These are phyloP conservation scores for Dactylellina haptotyla DNA, from an alignment of 2,329 filamentous ascomycete genomes.

Conservation along the genomic window DNA sequence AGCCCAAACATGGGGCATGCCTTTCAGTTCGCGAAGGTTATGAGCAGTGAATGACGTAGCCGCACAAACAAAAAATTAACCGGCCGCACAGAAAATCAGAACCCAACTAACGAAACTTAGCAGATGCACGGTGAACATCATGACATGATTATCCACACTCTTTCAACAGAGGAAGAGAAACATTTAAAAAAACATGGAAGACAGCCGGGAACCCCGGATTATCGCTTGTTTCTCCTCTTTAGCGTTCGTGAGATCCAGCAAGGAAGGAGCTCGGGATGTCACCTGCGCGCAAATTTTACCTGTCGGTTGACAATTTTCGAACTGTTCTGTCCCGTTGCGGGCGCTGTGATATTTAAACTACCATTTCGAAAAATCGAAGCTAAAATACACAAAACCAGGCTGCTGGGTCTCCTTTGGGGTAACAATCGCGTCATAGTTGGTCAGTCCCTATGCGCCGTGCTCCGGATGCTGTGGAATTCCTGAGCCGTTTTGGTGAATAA, in stretches of 20 bases:
- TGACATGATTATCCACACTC: conserved; percentile 3
- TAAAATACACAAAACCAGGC: conserved; percentile 20
- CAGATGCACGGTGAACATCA: conserved; percentile 7
- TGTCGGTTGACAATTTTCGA: conserved; percentile 19
- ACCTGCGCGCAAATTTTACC: conserved; percentile 22
- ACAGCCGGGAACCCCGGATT: conserved; percentile 25
- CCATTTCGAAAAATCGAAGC: background rate
- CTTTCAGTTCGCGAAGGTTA: background rate
- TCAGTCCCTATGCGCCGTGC: background rate
- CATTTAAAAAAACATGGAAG: background rate
- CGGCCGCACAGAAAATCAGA: too few relatives aligned
- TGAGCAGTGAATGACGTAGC: conserved; percentile 18
- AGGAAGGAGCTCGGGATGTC: conserved; percentile 11
- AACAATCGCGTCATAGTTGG: conserved; percentile 31
- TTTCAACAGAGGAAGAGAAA: too few relatives aligned
- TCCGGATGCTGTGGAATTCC: too few relatives aligned
- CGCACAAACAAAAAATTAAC: conserved; percentile 2
- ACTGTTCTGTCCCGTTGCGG: conserved; percentile 8
- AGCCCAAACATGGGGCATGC: too few relatives aligned
- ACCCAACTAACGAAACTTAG: background rate
- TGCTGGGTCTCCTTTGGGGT: conserved; percentile 9
- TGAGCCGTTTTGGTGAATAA: background rate
- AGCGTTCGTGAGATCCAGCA: background rate
- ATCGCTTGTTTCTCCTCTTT: background rate
- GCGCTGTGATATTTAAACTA: background rate